These are phyloP conservation scores for Dryas integrifolia DNA, from an alignment of 331 rosid genomes.

Conservation along the genomic window DNA sequence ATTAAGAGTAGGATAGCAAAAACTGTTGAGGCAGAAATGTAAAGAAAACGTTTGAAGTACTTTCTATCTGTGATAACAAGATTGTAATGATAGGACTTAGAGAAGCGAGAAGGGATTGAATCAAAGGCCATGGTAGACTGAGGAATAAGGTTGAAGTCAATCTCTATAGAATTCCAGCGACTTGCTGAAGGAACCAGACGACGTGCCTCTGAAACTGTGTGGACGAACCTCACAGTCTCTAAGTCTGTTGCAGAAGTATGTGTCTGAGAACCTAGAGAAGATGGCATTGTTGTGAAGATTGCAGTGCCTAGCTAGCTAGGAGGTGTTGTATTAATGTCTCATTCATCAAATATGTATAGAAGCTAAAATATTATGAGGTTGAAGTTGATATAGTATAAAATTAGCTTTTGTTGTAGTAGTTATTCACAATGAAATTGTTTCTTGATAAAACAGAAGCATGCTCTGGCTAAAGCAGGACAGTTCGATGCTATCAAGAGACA, in stretches of 20 bases:
- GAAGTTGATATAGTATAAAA: not conserved
- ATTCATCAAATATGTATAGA: not conserved
- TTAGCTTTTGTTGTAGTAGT: not conserved
- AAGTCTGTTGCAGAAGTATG: not conserved
- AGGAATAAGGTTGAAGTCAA: conserved; percentile 36
- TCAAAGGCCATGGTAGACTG: conserved; percentile 45
- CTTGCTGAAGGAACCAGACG: conserved; percentile 58
- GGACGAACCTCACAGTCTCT: conserved; percentile 36
- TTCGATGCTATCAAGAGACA: not conserved
- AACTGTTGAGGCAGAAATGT: conserved; percentile 26
- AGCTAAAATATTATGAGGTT: not conserved
- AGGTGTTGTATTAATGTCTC: not conserved
- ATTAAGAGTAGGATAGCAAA: conserved; percentile 36
- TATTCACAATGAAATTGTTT: not conserved
- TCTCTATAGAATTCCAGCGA: conserved; percentile 51
- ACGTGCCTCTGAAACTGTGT: conserved; percentile 46
- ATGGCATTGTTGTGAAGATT: not conserved
- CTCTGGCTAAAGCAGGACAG: not conserved
- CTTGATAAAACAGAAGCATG: conserved; percentile 5
- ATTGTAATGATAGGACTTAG: conserved; percentile 49
- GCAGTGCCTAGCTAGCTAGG: no score
- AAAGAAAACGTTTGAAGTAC: conserved; percentile 41
- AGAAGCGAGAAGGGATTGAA: conserved; percentile 46
- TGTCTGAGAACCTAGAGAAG: conserved; percentile 3
- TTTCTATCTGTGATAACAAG: conserved; percentile 51